Percentiles rank a stretch among this genome's conserved stretches.
These are phyloP conservation scores for Phytopythium litorale DNA, from an alignment of 352 stramenopile genomes.

Conservation along the genomic window DNA sequence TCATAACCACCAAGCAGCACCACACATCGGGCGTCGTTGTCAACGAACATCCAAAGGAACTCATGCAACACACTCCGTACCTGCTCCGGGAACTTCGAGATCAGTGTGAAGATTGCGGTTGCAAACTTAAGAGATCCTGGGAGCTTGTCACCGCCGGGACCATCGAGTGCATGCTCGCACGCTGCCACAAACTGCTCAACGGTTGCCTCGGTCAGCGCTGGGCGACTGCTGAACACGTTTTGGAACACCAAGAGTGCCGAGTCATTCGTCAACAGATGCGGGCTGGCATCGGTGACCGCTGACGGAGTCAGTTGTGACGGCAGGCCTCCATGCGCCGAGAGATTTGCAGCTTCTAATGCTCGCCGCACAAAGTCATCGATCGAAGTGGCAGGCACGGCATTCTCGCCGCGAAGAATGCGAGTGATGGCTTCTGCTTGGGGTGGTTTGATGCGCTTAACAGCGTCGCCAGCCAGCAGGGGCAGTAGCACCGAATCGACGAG, in stretches of 20 bases:
- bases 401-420: conserved; percentile 46
- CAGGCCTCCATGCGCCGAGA: conserved; percentile 2
- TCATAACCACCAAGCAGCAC: neutral
- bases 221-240: conserved; percentile 64
- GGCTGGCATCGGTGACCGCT: neutral
- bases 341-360: conserved; percentile 13
- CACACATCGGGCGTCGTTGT: neutral
- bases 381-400: conserved; percentile 39
- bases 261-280: conserved; percentile 57
- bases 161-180: conserved; percentile 39
- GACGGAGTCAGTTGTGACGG: neutral
- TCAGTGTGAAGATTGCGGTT: conserved; percentile 59
- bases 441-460: conserved; percentile 19
- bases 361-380: conserved; percentile 45
- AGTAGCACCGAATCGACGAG: conserved; percentile 56
- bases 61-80: neutral
- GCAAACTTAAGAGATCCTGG: conserved; percentile 54
- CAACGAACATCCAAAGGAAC: neutral
- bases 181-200: conserved; percentile 44
- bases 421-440: conserved; percentile 69
- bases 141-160: conserved; percentile 20
- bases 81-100: conserved; percentile 56
- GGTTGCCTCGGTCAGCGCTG: conserved; percentile 34
- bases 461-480: conserved; percentile 33
- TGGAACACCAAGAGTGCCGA: conserved; percentile 66